These are phyloP conservation scores for Hypoxylon sp. DNA, from an alignment of 2,329 filamentous ascomycete genomes.

Conservation along the genomic window DNA sequence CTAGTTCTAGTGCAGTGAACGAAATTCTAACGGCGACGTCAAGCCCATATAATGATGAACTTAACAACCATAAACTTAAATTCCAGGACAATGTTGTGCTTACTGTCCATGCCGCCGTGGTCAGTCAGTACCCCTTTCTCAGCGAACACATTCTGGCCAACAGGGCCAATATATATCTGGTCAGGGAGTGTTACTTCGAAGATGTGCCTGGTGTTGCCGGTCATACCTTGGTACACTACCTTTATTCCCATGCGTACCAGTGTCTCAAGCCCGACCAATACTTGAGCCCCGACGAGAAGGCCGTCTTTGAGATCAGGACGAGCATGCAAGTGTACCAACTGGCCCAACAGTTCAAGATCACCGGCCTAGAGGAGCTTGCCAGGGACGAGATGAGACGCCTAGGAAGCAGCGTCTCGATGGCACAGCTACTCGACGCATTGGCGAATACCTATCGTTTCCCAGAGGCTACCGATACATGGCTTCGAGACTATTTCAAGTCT, in stretches of 20 bases:
- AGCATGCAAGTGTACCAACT: constrained; percentile 30
- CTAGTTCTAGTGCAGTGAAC: neutral
- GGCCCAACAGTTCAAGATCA: constrained; percentile 30
- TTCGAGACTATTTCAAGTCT: constrained; percentile 30
- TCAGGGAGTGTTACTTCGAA: neutral
- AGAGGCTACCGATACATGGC: constrained; percentile 27
- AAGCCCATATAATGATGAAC: constrained; percentile 11
- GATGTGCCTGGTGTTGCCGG: constrained; percentile 32
- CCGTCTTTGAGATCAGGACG: constrained; percentile 31
- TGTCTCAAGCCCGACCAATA: constrained; percentile 33
- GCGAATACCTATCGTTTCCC: constrained; percentile 1
- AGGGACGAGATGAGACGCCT: constrained; percentile 36
- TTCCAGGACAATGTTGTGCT: neutral
- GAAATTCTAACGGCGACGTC: neutral
- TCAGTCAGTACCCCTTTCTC: constrained; percentile 1
- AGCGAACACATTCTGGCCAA: no score
- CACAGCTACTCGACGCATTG: constrained; percentile 24
- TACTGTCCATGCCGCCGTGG: neutral
- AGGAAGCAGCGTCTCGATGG: constrained; percentile 10
- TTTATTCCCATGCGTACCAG: constrained; percentile 38
- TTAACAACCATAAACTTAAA: neutral
- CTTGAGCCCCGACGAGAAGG: constrained; percentile 18
- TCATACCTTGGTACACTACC: constrained; percentile 38
- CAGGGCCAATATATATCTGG: no score
- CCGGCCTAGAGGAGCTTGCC: constrained; percentile 25